A percentile compares a stretch with the other conserved stretches of the same genome.
phyloP scores from a whole-genome alignment of 1,139 yeast genomes.

The Yarrowia galli region DNA sequence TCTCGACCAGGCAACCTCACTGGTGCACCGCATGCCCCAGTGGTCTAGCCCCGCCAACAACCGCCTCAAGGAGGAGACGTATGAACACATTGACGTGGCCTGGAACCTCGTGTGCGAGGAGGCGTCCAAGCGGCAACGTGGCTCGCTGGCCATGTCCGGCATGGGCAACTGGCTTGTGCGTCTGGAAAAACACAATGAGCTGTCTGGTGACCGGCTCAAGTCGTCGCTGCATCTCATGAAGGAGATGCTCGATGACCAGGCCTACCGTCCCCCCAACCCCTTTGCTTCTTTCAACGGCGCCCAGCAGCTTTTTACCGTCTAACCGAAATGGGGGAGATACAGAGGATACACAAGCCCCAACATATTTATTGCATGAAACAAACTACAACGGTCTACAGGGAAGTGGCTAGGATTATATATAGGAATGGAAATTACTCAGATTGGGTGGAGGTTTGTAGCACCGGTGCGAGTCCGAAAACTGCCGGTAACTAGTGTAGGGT shows the following conservation, averaged over 20 bases:
- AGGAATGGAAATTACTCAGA: neutral
- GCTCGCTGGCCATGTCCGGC: conserved; percentile 57
- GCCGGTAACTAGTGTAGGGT: no score
- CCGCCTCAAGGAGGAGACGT: conserved; percentile 73
- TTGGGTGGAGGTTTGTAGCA: no score
- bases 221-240: conserved; percentile 10
- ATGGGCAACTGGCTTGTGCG: conserved; percentile 57
- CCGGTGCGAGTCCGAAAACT: no score
- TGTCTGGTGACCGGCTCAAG: conserved; percentile 54
- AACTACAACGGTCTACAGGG: conserved; percentile 7
- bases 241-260: conserved; percentile 32
- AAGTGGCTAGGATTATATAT: conserved; percentile 12
- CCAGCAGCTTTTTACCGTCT: conserved; percentile 25
- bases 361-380: conserved; percentile 29
- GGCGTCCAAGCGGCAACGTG: conserved; percentile 52
- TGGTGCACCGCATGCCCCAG: conserved; percentile 73
- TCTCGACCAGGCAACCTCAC: conserved; percentile 68
- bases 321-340: neutral
- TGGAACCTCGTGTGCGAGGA: conserved; percentile 71
- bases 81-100: conserved; percentile 79
- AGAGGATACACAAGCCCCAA: neutral
- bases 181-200: conserved; percentile 65
- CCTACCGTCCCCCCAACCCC: conserved; percentile 33
- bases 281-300: conserved; percentile 24
- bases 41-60: conserved; percentile 76